A percentile compares a stretch with the other conserved stretches of the same genome.
These are phyloP conservation scores for Xylaria digitata DNA, from an alignment of 2,329 filamentous ascomycete species.

Conservation along the genomic window DNA sequence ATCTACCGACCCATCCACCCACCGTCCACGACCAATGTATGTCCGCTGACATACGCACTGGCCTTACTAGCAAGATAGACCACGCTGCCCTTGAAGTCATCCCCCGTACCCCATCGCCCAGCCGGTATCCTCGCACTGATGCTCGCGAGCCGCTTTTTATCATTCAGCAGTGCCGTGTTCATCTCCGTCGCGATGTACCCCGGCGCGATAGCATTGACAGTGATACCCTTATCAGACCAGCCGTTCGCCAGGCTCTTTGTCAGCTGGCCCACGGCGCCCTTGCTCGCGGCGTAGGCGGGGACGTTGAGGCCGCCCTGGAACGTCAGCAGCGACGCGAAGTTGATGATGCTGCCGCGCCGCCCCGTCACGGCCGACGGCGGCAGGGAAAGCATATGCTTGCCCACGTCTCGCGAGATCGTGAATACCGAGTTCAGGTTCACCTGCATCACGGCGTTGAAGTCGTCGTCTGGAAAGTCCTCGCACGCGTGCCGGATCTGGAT, in stretches of 20 bases:
- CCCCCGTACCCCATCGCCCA: slow-evolving; percentile 82
- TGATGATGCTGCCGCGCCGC: slow-evolving; percentile 80
- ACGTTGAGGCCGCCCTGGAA: slow-evolving; percentile 92
- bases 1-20: slow-evolving; percentile 89
- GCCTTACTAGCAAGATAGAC: slow-evolving; percentile 81
- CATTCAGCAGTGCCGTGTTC: slow-evolving; percentile 84
- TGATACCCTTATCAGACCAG: slow-evolving; percentile 83
- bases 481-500: slow-evolving; percentile 84
- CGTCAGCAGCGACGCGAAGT: slow-evolving; percentile 81
- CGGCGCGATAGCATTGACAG: slow-evolving; percentile 88
- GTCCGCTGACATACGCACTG: slow-evolving; percentile 85
- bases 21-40: slow-evolving; percentile 85
- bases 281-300: slow-evolving; percentile 86
- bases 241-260: slow-evolving; percentile 89
- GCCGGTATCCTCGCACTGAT: slow-evolving; percentile 86
- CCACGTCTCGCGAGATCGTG: slow-evolving; percentile 79
- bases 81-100: slow-evolving; percentile 87
- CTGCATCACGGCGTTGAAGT: slow-evolving; percentile 86
- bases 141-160: slow-evolving; percentile 74
- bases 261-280: slow-evolving; percentile 85
- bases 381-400: slow-evolving; percentile 79
- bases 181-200: slow-evolving; percentile 96
- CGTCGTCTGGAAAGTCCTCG: slow-evolving; percentile 77
- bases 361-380: slow-evolving; percentile 59
- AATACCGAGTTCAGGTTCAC: slow-evolving; percentile 89